Base-by-base conservation (phyloP, 257 asterid genomes). In the Solanum chmielewskii region DNA sequence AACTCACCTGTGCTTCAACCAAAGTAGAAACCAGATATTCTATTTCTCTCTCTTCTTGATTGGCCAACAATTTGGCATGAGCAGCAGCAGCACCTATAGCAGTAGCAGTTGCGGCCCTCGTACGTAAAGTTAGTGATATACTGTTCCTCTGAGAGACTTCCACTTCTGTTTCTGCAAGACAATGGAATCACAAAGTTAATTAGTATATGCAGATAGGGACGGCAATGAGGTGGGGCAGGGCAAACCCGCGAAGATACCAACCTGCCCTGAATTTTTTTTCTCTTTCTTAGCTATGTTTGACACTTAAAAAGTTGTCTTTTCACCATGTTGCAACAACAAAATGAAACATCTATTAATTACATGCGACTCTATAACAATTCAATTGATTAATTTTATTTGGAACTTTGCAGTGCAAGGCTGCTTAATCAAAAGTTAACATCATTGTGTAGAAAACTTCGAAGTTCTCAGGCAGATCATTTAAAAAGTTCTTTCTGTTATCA, bases 71-170 rank as follows among this genome's bases (percentile, higher is more conserved):
- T 88, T 93, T 94, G 42, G 99, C 98, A 88, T 93, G 95, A 76
- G 97, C 98, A 82, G 99, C 98, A 77, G 98, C 98, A 85, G 93
- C 97, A 71, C 96, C 98, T 47, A 97, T 93, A 64, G 98, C 96
- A 8, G 98, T 92, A 74, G 99, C 98, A 71, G 98, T 92, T 74
- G 98, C 98, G 49, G 97, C 98, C 87, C 98, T 92, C 88, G 89
- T 94, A 87, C 98, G 92, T 90, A 97, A 89, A 85, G 92, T 93
- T 88, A 89, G 88, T 18, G 98, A 95, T 86, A 94, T 92, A 47
- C 89, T 89, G 87, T 90, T 92, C 92, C 91, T 93, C 82, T 85
- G 76, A 73, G 91, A 85, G 35, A 92, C 85, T 85, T 78, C 85
- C 49, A 88, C 94, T 77, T 86, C 73, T 33, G 42, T 86, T 77